phyloP scores from a whole-genome alignment of 164 flowering plant genomes.

The Stephania japonica region DNA sequence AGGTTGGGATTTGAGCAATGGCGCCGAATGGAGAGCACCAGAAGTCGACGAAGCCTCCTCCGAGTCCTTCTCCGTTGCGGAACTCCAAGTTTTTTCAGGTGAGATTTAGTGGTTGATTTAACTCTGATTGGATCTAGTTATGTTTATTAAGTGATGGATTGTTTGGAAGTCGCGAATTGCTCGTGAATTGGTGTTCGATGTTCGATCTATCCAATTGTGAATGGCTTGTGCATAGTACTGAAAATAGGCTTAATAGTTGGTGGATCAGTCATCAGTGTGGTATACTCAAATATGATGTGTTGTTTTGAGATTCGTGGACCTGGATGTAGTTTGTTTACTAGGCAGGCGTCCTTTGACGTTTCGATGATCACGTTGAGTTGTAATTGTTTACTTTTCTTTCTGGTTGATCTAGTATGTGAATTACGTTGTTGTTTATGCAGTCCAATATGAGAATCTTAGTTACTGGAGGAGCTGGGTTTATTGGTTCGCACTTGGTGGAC shows the following conservation, averaged over 20 bases:
- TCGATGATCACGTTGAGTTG: not conserved
- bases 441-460: slow-evolving; percentile 74
- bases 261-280: not conserved
- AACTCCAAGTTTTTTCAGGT: slow-evolving; percentile 84
- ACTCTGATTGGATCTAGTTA: not conserved
- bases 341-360: not conserved
- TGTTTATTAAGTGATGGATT: too few species aligned
- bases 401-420: not conserved
- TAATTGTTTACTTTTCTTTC: slow-evolving; percentile 3
- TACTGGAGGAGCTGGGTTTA: slow-evolving; percentile 98
- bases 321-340: not conserved
- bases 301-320: not conserved
- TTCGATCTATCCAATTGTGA: not conserved
- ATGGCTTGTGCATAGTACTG: not conserved
- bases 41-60: slow-evolving; percentile 51
- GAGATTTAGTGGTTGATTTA: not conserved
- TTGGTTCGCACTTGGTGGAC: slow-evolving; percentile 91
- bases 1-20: slow-evolving; percentile 34
- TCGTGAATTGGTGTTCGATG: not conserved
- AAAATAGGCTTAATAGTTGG: not conserved
- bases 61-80: slow-evolving; percentile 74
- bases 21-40: slow-evolving; percentile 47
- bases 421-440: slow-evolving; percentile 24
- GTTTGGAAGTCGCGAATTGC: not conserved
- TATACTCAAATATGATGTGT: not conserved